phyloP scores from a whole-genome alignment of 2,329 filamentous ascomycete genomes.

The Cladosporium sp. region DNA sequence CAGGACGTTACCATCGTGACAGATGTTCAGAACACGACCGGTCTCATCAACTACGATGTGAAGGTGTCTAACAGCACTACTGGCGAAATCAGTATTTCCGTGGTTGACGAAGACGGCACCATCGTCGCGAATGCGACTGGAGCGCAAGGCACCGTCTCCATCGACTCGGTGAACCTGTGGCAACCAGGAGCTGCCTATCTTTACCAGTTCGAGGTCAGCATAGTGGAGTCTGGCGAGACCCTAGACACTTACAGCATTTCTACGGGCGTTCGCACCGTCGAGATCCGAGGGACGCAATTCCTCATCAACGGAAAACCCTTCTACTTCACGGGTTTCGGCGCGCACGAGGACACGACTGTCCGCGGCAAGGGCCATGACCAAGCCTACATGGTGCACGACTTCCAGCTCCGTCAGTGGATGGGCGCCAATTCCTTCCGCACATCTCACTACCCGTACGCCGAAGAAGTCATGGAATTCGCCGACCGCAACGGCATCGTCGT shows the following conservation, averaged over 20 bases:
- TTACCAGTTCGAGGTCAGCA: constrained; percentile 1
- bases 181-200: constrained; percentile 7
- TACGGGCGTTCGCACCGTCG: constrained; percentile 3
- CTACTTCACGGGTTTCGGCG: constrained; percentile 10
- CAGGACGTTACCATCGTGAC: constrained; percentile 4
- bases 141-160: neutral
- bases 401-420: constrained; percentile 7
- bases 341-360: constrained; percentile 3
- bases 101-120: neutral
- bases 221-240: neutral
- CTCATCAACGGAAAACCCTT: constrained; percentile 10
- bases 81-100: neutral
- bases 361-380: constrained; percentile 9
- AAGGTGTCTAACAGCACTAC: neutral
- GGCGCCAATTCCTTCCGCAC: constrained; percentile 11
- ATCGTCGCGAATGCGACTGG: constrained; percentile 1
- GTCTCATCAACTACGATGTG: constrained; percentile 8
- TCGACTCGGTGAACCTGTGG: constrained; percentile 2
- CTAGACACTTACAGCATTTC: constrained; percentile 8
- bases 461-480: constrained; percentile 11
- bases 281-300: constrained; percentile 3
- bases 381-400: constrained; percentile 10
- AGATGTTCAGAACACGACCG: neutral
- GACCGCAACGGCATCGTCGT: constrained; percentile 7
- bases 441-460: constrained; percentile 10